Base-by-base conservation (phyloP, 176 grass and related monocot species). In the Oryza glaberrima region DNA sequence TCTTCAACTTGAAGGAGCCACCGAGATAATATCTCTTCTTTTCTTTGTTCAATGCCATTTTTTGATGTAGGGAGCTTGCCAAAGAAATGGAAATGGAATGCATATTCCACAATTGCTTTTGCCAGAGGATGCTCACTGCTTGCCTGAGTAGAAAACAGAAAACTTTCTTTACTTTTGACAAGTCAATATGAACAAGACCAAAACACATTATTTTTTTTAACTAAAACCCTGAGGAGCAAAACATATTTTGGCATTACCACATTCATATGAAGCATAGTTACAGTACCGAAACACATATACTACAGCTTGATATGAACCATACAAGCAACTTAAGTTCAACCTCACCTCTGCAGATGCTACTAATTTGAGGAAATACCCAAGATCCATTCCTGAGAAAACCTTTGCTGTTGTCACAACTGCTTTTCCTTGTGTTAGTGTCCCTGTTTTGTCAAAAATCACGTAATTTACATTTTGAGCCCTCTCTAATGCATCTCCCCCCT, bases 41-140 rank as follows among this genome's bases (percentile, higher is more conserved):
- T 94, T 34, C 45, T 87, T 94, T 92, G 89, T 19, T 88, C 75
- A 60, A 67, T 66, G 43, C 77, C 80, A 89, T 81, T 67, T 87
- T 92, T 84, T 0, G 81, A 86, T 48, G 91, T 85, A 65, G 90
- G 91, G 82, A 94, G 78, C 88, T 94, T 89, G 19, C 78, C 91
- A 84, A 95, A 94, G 90, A 94, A 99, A 85, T 94, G 93, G 87
- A 92, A 96, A 88, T 99, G 96, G 69, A 90, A 91, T 77, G 93
- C 93, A 72, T 99, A 94, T 49, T 99, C 93, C 82, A 99, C 76
- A 82, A 99, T 88, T 73, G 96, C 93, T 85, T 89, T 95, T 60
- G 91, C 91, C 87, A 99, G 88, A 81, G 93, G 96, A 84, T 99
- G 96, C 60, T 99, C 96, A 66, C 96, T 99, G 86, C 93, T 99